Conservation (phyloP, 2,329 filamentous ascomycete genomes). For the Fusarium keratoplasticum region DNA sequence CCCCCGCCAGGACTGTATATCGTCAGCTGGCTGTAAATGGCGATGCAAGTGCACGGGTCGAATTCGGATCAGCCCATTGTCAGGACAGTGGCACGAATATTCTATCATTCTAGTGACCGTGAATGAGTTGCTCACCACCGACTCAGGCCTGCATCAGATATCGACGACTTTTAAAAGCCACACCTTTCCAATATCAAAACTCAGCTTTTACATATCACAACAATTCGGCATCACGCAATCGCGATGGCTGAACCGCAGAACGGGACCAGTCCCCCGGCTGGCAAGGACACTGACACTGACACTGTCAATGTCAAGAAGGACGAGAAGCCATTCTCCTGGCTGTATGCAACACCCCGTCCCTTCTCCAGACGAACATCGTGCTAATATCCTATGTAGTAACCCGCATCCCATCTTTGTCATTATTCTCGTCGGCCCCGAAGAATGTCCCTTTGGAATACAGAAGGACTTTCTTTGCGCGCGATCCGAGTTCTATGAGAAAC, state of each 20-base stretch:
- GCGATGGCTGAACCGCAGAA: constrained; percentile 32
- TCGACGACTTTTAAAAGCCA: background rate
- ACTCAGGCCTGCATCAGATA: constrained; percentile 5
- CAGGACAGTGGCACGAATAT: background rate
- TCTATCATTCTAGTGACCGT: constrained; percentile 5
- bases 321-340: constrained; percentile 52
- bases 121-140: constrained; percentile 25
- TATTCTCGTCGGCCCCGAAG: constrained; percentile 63
- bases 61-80: background rate
- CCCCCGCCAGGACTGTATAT: too few relatives aligned
- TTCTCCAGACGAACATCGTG: background rate
- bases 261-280: constrained; percentile 7
- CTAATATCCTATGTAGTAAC: constrained; percentile 52
- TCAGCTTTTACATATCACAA: background rate
- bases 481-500: constrained; percentile 60
- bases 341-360: constrained; percentile 44
- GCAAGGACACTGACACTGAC: constrained; percentile 20
- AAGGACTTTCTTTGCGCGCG: constrained; percentile 68
- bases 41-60: background rate
- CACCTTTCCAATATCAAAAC: background rate
- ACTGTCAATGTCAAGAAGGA: constrained; percentile 26
- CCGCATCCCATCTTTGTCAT: constrained; percentile 68
- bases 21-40: background rate
- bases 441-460: constrained; percentile 67
- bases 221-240: background rate